Evolutionary conservation across 192 early-diverging fungal genomes (phyloP), one percentile per base, ranked within the genome.

Genomic region (Podila verticillata): DNA sequence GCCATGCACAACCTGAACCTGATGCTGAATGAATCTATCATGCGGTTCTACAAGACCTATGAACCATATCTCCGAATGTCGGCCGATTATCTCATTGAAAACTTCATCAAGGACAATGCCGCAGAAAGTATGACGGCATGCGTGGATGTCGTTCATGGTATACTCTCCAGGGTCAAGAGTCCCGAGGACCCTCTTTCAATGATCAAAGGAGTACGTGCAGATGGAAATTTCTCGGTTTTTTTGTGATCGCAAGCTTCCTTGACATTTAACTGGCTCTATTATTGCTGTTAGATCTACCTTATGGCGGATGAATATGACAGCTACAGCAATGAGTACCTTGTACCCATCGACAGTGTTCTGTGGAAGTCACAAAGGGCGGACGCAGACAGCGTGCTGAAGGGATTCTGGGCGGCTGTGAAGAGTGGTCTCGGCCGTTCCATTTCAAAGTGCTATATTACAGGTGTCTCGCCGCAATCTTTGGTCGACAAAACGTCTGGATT

Each of bases 251-350:
- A 61, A 17, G 64, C 6, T 62, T 19, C 60, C 0, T 47, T 26
- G 7, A 63, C 58, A 58, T 31, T 65, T 68, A 64, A 73, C 63
- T 2, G 17, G 0, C 29, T 64, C 10, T 47, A 39, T 54, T 57
- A n/a, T 71, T 66, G 26, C 32, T 62, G 54, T 35, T 70, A 78
- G 74, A 83, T 83, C 49, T 83, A 78, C 61, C 39, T 83, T 56
- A 64, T 83, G 69, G 82, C 74, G 28, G 74, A 83, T 49, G 82
- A 73, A 39, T 83, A 83, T 68, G 82, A 83, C 63, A 71, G 69
- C 59, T 83, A 57, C 70, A 70, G 26, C 71, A 79, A 83, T 67
- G 71, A 83, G 12, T 79, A 75, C 30, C 56, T 83, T 36, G 60
- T 65, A 56, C 64, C 58, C 9, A 44, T 12, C 19, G 70, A 72